A percentile compares a stretch with the other conserved stretches of the same genome.
Evolutionary conservation across 1,284 basidiomycete species (phyloP).

Genomic region (Fomes fomentarius): DNA sequence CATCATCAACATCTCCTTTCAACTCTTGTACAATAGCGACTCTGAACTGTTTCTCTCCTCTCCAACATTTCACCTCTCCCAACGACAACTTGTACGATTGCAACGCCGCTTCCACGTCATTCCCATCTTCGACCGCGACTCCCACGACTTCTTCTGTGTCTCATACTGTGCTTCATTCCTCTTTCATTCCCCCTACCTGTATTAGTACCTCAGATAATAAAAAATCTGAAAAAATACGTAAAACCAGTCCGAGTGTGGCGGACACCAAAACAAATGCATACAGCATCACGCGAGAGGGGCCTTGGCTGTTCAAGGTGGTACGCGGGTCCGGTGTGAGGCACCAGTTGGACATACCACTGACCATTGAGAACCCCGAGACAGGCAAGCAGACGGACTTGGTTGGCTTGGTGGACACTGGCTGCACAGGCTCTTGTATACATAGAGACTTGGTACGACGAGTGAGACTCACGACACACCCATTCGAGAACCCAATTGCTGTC

Average conservation of each 20-base stretch:
- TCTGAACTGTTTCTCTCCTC: not conserved
- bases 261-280: constrained; percentile 8
- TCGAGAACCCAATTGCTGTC: constrained; percentile 23
- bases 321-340: not conserved
- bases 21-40: not conserved
- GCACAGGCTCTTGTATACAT: constrained; percentile 28
- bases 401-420: constrained; percentile 27
- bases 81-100: no score
- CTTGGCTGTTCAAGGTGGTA: constrained; percentile 4
- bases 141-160: not conserved
- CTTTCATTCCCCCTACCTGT: not conserved
- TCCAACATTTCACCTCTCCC: not conserved
- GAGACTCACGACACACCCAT: constrained; percentile 7
- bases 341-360: constrained; percentile 14
- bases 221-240: constrained; percentile 4
- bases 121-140: not conserved
- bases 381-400: not conserved
- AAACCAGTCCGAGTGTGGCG: constrained; percentile 7
- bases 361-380: constrained; percentile 7
- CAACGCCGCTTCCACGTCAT: no score
- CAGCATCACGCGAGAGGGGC: constrained; percentile 3
- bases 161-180: no score
- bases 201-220: not conserved
- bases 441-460: constrained; percentile 18
- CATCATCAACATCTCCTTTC: not conserved